phyloP scores from a whole-genome alignment of 495 filamentous ascomycete genomes.

The Antarctomyces pellizariae region DNA sequence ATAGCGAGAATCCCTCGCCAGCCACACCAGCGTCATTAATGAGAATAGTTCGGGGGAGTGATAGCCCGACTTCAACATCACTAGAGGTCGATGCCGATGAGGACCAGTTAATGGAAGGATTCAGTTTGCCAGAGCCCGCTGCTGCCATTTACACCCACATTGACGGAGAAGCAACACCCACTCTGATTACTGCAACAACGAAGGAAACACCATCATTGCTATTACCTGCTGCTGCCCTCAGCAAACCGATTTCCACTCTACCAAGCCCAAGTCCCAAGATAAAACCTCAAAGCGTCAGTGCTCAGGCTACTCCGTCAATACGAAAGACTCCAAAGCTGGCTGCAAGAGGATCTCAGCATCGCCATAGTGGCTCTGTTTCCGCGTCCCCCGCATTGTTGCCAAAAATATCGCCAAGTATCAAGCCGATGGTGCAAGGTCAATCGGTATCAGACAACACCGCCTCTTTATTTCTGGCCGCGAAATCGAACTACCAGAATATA shows the following conservation, averaged over 20 bases:
- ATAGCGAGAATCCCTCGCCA: slow-evolving; percentile 20
- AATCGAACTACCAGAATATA: slow-evolving; percentile 96
- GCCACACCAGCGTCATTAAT: slow-evolving; percentile 77
- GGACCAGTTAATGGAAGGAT: slow-evolving; percentile 10
- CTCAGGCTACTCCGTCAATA: slow-evolving; percentile 11
- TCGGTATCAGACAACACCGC: slow-evolving; percentile 37
- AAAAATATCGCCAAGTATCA: slow-evolving; percentile 84
- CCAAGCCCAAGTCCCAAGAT: slow-evolving; percentile 30
- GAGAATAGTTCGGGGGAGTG: slow-evolving; percentile 14
- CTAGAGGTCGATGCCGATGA: slow-evolving; percentile 8
- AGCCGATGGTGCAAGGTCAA: slow-evolving; percentile 57
- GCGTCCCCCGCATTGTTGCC: slow-evolving; percentile 65
- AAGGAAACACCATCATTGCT: slow-evolving; percentile 19
- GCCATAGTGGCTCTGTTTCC: slow-evolving; percentile 56
- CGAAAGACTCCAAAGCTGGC: slow-evolving; percentile 22
- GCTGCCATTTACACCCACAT: slow-evolving; percentile 22
- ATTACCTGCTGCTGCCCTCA: slow-evolving; percentile 22
- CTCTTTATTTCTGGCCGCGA: slow-evolving; percentile 68
- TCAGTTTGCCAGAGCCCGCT: slow-evolving; percentile 12
- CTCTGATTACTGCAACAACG: slow-evolving; percentile 12
- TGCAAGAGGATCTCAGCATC: slow-evolving; percentile 35
- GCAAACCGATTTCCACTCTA: slow-evolving; percentile 16
- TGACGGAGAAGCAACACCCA: slow-evolving; percentile 14
- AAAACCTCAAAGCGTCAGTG: slow-evolving; percentile 15
- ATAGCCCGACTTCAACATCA: not conserved